phyloP scores from a whole-genome alignment of 2,329 filamentous ascomycete species.

The Cadophora sp. region DNA sequence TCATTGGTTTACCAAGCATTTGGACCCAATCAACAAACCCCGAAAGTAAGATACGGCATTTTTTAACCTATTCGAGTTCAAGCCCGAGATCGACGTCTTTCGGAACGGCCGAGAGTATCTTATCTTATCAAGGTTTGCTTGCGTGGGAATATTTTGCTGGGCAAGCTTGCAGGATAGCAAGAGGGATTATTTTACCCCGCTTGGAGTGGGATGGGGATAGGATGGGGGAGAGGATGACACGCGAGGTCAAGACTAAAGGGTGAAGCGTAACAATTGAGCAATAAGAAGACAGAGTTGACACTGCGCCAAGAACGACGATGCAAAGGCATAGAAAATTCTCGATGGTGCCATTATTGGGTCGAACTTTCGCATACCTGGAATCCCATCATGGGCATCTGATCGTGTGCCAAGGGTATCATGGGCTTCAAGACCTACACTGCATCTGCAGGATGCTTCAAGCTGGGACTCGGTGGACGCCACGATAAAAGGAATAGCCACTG shows the following conservation, averaged over 20 bases:
- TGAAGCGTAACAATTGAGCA: not conserved
- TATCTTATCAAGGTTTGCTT: not conserved
- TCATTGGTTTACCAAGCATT: not conserved
- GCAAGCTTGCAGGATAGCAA: not conserved
- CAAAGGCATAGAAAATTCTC: not conserved
- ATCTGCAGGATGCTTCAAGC: not conserved
- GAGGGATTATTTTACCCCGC: not conserved
- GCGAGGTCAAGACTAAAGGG: not conserved
- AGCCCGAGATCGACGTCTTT: not conserved
- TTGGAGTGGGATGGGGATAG: not conserved
- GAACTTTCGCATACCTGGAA: not conserved
- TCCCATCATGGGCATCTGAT: not conserved
- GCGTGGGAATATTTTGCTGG: not conserved
- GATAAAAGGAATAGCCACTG: not conserved
- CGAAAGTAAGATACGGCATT: not conserved
- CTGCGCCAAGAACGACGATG: not conserved
- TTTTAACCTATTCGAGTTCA: not conserved
- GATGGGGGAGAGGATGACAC: not conserved
- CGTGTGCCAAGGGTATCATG: not conserved
- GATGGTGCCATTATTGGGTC: not conserved
- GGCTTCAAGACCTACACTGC: not conserved
- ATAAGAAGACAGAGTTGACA: not conserved
- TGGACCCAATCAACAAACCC: not conserved
- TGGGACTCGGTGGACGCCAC: not conserved
- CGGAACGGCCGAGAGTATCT: not conserved